Percentiles rank a stretch among this genome's conserved stretches.
Conservation (phyloP, 2,329 filamentous ascomycete species). For the Aureobasidium sp. region DNA sequence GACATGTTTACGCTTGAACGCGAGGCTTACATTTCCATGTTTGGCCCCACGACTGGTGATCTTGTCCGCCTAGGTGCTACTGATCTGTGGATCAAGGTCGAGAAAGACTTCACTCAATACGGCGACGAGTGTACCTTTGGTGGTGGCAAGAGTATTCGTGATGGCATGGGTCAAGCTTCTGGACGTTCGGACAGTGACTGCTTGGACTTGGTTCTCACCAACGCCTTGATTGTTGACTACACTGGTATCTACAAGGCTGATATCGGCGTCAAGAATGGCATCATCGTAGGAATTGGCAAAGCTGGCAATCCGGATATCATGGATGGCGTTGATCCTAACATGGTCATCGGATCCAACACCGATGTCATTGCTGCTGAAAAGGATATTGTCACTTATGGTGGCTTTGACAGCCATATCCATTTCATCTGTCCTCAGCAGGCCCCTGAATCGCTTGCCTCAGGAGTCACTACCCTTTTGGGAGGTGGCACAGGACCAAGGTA, state of each 20-base stretch:
- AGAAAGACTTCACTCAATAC: conserved; percentile 75
- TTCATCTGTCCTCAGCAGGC: conserved; percentile 93
- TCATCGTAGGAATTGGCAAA: conserved; percentile 86
- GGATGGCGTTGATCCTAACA: conserved; percentile 70
- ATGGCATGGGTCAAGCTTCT: conserved; percentile 91
- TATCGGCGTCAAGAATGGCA: conserved; percentile 82
- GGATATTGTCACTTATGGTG: conserved; percentile 85
- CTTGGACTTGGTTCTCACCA: conserved; percentile 80
- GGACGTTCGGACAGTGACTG: conserved; percentile 65
- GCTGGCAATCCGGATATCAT: conserved; percentile 96
- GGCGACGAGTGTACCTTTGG: conserved; percentile 95
- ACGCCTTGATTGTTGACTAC: conserved; percentile 86
- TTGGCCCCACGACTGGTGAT: conserved; percentile 86
- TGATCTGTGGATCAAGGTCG: conserved; percentile 83
- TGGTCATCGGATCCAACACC: conserved; percentile 81
- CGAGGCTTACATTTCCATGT: conserved; percentile 77
- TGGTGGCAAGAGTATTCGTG: conserved; percentile 84
- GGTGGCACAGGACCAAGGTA: conserved; percentile 87
- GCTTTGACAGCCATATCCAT: conserved; percentile 85
- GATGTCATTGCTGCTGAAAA: conserved; percentile 88
- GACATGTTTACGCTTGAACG: conserved; percentile 66
- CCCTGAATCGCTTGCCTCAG: conserved; percentile 72
- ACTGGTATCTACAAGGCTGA: conserved; percentile 94
- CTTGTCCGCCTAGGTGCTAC: conserved; percentile 74
- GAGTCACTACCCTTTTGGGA: conserved; percentile 84